Base-by-base conservation (phyloP, 164 flowering plant species). In the Brasenia schreberi region DNA sequence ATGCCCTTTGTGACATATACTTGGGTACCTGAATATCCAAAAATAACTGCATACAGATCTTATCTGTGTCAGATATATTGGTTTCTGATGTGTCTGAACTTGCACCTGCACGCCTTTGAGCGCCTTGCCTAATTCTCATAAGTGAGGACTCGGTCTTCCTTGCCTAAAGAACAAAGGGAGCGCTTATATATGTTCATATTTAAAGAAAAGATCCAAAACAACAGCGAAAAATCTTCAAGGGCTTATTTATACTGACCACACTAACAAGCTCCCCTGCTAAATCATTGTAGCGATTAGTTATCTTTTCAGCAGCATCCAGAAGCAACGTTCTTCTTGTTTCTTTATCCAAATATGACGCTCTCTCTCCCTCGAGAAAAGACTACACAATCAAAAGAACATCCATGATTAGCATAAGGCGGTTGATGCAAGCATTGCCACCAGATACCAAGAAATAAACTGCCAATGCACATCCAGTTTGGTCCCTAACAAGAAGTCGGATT, bases 41-140 rank as follows among this genome's bases (percentile, higher is more conserved):
- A 76, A 91, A 89, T 63, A 89, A 74, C 71, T 95, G 99, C 96
- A 84, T 84, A 59, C 90, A 87, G 42, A 95, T 81, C 78, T 95
- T 95, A 74, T 91, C 96, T 5, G 93, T 87, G 69, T 89, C 87
- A 0, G 97, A 94, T 2, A 89, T 75, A 76, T 81, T 90, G 43
- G 83, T 63, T 64, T 91, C 97, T 5, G 86, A 71, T 63, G 85
- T 75, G 70, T 91, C 95, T 23, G 93, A 79, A 76, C 84, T 84
- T 45, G 88, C 87, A 64, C 96, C 96, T 70, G 81, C 85, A 73
- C 96, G 84, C 70, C 81, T 91, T 78, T 88, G 97, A 19, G 89
- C 97, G 66, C 87, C 87, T 70, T 84, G 84, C 53, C 96, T 85
- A 67, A 91, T 74, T 68, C 80, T 87, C 76, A 77, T 86, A 59